These are phyloP conservation scores for Dictyostelium citrinum DNA, from an alignment of 78 protist genomes.

Conservation along the genomic window DNA sequence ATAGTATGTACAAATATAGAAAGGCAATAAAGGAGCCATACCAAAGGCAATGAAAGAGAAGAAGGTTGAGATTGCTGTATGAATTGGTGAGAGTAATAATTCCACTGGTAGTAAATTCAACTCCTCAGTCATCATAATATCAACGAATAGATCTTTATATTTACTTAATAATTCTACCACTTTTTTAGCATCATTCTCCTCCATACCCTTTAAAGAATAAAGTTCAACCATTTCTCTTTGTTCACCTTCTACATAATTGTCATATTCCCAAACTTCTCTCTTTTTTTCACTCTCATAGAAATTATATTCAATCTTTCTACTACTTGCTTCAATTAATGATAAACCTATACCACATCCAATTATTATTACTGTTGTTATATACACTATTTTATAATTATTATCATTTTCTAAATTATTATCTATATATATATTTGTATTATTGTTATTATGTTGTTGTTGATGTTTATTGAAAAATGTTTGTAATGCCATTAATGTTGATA, in stretches of 20 bases:
- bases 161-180: conserved; percentile 51
- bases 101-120: conserved; percentile 61
- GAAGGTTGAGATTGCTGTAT: conserved; percentile 9
- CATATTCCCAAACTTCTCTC: conserved; percentile 71
- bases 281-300: conserved; percentile 47
- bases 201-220: conserved; percentile 57
- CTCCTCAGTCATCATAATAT: conserved; percentile 76
- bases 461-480: conserved; percentile 9
- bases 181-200: conserved; percentile 33
- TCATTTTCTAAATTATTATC: background rate
- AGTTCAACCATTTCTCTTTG: conserved; percentile 76
- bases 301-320: conserved; percentile 14
- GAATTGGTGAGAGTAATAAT: conserved; percentile 24
- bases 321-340: conserved; percentile 32
- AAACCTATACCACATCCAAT: background rate
- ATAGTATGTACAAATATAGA: background rate
- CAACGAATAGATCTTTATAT: conserved; percentile 61
- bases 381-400: background rate
- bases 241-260: conserved; percentile 78
- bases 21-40: conserved; percentile 28
- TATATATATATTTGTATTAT: background rate
- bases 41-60: conserved; percentile 40
- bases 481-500: conserved; percentile 33
- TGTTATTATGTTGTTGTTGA: background rate
- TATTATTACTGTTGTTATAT: conserved; percentile 7